Evolutionary conservation across 768 basidiomycete genomes (phyloP).

Genomic region (Pleurotus platypus): DNA sequence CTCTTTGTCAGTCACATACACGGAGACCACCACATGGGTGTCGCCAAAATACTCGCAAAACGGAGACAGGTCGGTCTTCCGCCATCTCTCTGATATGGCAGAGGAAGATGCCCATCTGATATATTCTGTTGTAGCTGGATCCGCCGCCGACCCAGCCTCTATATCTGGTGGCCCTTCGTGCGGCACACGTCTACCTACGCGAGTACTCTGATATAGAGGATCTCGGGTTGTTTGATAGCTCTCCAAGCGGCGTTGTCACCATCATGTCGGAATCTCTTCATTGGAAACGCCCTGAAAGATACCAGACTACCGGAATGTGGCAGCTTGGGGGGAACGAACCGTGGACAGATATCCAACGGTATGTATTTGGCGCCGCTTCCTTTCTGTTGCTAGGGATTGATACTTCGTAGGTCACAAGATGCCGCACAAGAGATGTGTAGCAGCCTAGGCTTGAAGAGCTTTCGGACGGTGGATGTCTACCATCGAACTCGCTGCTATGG

Average conservation of each 20-base stretch:
- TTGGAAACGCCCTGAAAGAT: conserved; percentile 33
- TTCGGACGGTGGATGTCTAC: conserved; percentile 67
- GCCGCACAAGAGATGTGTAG: conserved; percentile 43
- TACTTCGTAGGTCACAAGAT: conserved; percentile 34
- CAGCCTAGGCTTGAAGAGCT: conserved; percentile 51
- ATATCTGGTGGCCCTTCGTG: conserved; percentile 61
- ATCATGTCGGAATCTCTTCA: conserved; percentile 56
- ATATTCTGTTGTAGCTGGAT: conserved; percentile 42
- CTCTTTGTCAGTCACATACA: conserved; percentile 90
- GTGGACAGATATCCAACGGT: conserved; percentile 42
- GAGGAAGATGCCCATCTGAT: neutral
- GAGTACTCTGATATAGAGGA: conserved; percentile 74
- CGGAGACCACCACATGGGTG: conserved; percentile 88
- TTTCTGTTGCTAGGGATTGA: neutral
- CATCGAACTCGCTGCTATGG: conserved; percentile 79
- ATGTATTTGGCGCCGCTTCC: conserved; percentile 8
- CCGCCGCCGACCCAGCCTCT: conserved; percentile 61
- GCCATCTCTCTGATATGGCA: neutral
- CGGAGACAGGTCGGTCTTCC: conserved; percentile 53
- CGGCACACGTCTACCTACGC: conserved; percentile 61
- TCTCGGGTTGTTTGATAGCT: conserved; percentile 51
- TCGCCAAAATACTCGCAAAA: conserved; percentile 69
- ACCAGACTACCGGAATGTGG: conserved; percentile 38
- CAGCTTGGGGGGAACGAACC: conserved; percentile 38
- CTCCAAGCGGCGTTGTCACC: conserved; percentile 49